Evolutionary conservation across 2,329 filamentous ascomycete genomes (phyloP).

Genomic region (Saccharata proteae): DNA sequence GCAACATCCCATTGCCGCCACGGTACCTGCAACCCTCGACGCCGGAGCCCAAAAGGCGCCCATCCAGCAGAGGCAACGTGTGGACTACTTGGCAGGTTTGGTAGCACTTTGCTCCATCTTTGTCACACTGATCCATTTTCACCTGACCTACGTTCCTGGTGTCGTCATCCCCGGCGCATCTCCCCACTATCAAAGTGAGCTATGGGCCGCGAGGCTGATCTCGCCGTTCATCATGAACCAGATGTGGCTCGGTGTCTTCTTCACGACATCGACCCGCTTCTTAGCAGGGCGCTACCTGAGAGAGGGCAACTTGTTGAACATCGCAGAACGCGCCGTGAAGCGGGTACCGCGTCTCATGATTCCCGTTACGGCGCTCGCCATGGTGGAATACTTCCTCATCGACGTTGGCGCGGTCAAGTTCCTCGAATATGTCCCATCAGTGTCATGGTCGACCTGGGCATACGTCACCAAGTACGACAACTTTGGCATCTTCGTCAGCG

Average conservation of each 20-base stretch:
- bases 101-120: constrained; percentile 32
- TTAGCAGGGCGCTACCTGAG: constrained; percentile 30
- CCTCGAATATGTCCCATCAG: constrained; percentile 33
- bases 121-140: constrained; percentile 35
- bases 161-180: constrained; percentile 24
- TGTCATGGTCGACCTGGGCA: constrained; percentile 38
- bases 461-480: constrained; percentile 30
- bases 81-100: constrained; percentile 36
- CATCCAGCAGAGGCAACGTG: constrained; percentile 17
- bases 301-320: constrained; percentile 29
- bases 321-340: constrained; percentile 33
- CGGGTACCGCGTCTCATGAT: constrained; percentile 35
- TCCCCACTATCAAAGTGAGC: constrained; percentile 29
- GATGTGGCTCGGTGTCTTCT: constrained; percentile 37
- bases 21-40: not conserved
- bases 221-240: constrained; percentile 34
- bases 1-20: constrained; percentile 4
- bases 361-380: constrained; percentile 31
- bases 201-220: constrained; percentile 29
- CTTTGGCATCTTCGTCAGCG: constrained; percentile 31
- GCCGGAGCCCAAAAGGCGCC: constrained; percentile 3
- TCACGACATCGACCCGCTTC: constrained; percentile 37
- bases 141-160: constrained; percentile 31
- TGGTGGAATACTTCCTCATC: constrained; percentile 36
- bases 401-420: constrained; percentile 31